phyloP scores from a whole-genome alignment of 345 rosid genomes.

The Euphorbia tirucalli region DNA sequence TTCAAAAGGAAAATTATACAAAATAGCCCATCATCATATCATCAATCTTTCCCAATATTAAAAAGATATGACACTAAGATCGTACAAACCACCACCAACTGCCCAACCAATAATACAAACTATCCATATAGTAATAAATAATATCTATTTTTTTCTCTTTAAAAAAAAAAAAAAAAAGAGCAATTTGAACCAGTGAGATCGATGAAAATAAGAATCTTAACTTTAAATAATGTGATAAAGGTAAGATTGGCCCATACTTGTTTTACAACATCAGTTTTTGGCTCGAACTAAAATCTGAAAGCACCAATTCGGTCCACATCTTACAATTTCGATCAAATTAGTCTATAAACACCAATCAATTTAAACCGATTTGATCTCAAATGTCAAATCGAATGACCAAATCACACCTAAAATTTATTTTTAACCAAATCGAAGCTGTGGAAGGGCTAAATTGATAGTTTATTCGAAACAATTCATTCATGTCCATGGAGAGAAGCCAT shows the following conservation, averaged over 20 bases:
- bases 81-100: conserved; percentile 4
- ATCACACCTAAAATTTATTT: no score
- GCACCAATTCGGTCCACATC: no score
- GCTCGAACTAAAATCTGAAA: no score
- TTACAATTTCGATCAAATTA: no score
- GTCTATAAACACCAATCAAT: no score
- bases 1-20: no score
- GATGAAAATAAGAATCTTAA: not conserved
- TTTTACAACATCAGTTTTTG: not conserved
- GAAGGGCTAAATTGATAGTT: no score
- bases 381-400: no score
- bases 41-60: not conserved
- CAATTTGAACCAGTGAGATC: not conserved
- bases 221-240: not conserved
- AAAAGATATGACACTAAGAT: not conserved
- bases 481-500: conserved; percentile 46
- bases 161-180: not conserved
- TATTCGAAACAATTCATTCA: conserved; percentile 9
- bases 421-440: no score
- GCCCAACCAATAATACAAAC: not conserved
- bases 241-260: not conserved
- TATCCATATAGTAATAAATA: not conserved
- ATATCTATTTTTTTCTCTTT: no score
- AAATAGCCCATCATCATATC: not conserved
- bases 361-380: no score